These are phyloP conservation scores for Metarhizium album DNA, from an alignment of 2,329 filamentous ascomycete species.

Conservation along the genomic window DNA sequence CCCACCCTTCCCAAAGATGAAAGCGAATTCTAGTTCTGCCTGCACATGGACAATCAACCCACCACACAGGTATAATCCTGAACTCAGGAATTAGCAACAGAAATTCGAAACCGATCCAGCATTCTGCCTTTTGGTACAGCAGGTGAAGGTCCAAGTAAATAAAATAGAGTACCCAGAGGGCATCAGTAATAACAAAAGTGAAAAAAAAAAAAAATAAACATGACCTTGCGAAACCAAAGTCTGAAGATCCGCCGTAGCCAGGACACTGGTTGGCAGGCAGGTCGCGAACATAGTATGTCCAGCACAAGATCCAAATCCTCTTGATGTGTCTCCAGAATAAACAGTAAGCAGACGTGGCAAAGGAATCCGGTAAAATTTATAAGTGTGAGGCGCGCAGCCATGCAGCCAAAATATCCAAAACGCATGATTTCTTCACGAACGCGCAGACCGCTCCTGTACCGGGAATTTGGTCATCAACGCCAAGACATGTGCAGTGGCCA, in stretches of 20 bases:
- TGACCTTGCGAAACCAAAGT: neutral
- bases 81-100: neutral
- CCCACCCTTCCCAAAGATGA: neutral
- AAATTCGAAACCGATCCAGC: conserved; percentile 2
- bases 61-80: neutral
- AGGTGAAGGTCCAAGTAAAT: neutral
- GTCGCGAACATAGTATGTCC: neutral
- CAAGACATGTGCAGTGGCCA: neutral
- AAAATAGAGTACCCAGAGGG: neutral
- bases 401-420: neutral
- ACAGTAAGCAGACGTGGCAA: neutral
- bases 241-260: neutral
- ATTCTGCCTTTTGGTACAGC: neutral
- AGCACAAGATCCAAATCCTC: neutral
- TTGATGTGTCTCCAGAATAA: neutral
- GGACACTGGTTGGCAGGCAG: neutral
- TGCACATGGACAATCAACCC: neutral
- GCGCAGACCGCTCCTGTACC: too few relatives aligned
- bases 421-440: too few relatives aligned
- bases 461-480: neutral
- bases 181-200: neutral
- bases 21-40: neutral
- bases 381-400: neutral
- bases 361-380: neutral
- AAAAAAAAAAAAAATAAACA: neutral